Evolutionary conservation across 2,329 filamentous ascomycete species (phyloP).

Genomic region (Ceratocystis cacaofunesta): DNA sequence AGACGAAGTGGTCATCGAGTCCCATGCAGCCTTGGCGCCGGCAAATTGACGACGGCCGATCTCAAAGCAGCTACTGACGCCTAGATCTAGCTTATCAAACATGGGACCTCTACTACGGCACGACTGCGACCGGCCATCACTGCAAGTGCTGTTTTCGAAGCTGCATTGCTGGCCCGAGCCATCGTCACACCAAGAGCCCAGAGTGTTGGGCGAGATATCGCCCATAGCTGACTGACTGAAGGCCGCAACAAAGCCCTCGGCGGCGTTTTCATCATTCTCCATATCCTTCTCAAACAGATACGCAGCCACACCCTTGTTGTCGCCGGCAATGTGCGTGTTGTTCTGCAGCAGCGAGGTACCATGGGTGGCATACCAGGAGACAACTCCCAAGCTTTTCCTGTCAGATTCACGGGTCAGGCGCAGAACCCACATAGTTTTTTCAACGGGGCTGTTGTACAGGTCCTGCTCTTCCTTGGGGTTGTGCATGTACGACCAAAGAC

Average conservation of each 20-base stretch:
- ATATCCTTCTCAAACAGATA: constrained; percentile 66
- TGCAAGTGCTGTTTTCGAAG: constrained; percentile 66
- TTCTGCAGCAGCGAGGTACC: constrained; percentile 84
- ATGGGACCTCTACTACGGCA: constrained; percentile 59
- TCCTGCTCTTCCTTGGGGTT: constrained; percentile 66
- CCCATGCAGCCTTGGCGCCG: constrained; percentile 34
- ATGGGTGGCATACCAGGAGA: constrained; percentile 88
- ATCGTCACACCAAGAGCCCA: constrained; percentile 78
- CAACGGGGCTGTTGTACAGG: constrained; percentile 42
- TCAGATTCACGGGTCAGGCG: constrained; percentile 63
- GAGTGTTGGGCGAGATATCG: constrained; percentile 71
- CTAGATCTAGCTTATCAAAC: constrained; percentile 51
- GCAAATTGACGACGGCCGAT: constrained; percentile 54
- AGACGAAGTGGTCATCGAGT: constrained; percentile 31
- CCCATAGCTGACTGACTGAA: constrained; percentile 88
- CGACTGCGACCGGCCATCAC: constrained; percentile 45
- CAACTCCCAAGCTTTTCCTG: constrained; percentile 58
- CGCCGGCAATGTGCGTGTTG: constrained; percentile 81
- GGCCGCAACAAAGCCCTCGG: constrained; percentile 63
- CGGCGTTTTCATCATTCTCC: constrained; percentile 35
- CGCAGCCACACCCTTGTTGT: constrained; percentile 91
- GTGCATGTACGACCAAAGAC: constrained; percentile 71
- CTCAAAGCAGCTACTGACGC: constrained; percentile 61
- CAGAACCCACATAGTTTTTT: constrained; percentile 56
- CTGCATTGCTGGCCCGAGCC: constrained; percentile 54